phyloP scores from a whole-genome alignment of 805 yeast species.

The Saturnispora dispora region DNA sequence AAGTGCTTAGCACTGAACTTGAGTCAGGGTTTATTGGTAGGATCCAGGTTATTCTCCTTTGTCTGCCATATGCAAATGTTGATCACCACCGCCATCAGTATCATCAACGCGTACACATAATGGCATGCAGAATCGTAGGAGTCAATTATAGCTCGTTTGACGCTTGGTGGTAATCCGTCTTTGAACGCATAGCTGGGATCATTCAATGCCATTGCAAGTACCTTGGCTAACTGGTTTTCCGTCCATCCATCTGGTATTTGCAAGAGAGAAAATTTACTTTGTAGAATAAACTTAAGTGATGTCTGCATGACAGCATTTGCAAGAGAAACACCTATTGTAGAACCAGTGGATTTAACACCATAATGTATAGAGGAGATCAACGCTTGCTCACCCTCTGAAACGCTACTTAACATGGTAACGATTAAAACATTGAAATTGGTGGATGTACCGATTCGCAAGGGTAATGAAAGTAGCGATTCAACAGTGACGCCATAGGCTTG shows the following conservation, averaged over 20 bases:
- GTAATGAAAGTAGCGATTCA: conserved; percentile 37
- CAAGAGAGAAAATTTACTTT: background rate
- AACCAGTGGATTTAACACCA: conserved; percentile 47
- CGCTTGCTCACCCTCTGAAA: conserved; percentile 60
- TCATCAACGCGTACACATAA: conserved; percentile 29
- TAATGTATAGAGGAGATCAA: conserved; percentile 82
- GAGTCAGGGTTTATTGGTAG: background rate
- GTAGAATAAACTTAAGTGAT: conserved; percentile 7
- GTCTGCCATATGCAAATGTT: background rate
- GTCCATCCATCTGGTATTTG: conserved; percentile 14
- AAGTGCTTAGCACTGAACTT: background rate
- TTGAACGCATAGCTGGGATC: conserved; percentile 13
- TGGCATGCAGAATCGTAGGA: conserved; percentile 46
- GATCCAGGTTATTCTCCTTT: background rate
- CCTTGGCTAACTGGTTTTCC: conserved; percentile 2
- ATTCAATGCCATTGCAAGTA: conserved; percentile 10
- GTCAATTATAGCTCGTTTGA: conserved; percentile 34
- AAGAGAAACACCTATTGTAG: conserved; percentile 42
- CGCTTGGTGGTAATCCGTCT: conserved; percentile 6
- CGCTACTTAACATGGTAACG: conserved; percentile 67
- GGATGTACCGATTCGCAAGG: conserved; percentile 60
- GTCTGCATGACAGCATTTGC: conserved; percentile 34
- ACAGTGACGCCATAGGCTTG: conserved; percentile 16
- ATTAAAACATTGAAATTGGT: conserved; percentile 59
- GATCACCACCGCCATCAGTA: background rate